Base-by-base conservation (phyloP, 1,284 basidiomycete species). In the Trametes hirsuta region DNA sequence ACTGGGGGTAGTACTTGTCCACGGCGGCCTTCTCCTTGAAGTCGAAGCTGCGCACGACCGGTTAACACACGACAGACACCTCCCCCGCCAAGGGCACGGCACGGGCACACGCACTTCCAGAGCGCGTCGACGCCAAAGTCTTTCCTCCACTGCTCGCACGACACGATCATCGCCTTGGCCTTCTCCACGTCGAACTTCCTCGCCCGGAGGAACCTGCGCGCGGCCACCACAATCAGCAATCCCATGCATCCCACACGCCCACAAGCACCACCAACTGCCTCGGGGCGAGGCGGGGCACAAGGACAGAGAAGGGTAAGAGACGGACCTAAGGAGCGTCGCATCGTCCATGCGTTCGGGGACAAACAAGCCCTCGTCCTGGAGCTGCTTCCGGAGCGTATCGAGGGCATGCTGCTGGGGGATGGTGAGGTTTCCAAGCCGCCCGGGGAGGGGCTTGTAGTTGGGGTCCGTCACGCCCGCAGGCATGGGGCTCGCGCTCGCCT, bases 1-100 rank as follows among this genome's bases (percentile, higher is more conserved):
- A 98, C 72, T 97, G 94, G 1, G 97, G 96, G 74, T 98, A 98
- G 72, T 93, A 94, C 77, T 95, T 90, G 81, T 95, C 87, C 12
- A 98, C 95, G 68, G 87, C 81, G 46, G 77, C 78, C 73, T 90
- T 90, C 77, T 98, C 97, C 62, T 84, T 86, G 76, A 96, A 98
- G 64, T 93, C 86, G 75, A 98, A 98, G 71, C 87, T 89, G 67
- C 93, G 66, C 3, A 40, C 11, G 22, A 18, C 24, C 14, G 3
- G 44, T 14, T 49, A 30, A 8, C 30, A 8, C 30, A 30, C 4
- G 30, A 8, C 8, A 8, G 30, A 21, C 41, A n/a, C 21, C 25
- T 36, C 45, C 39, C 56, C 39, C 40, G 57, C 18, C 30, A 14
- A 25, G 46, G 14, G 35, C 22, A 25, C 25, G 9, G 22, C 55